Conservation (phyloP, 2,329 filamentous ascomycete species). For the Orbilia quercus region DNA sequence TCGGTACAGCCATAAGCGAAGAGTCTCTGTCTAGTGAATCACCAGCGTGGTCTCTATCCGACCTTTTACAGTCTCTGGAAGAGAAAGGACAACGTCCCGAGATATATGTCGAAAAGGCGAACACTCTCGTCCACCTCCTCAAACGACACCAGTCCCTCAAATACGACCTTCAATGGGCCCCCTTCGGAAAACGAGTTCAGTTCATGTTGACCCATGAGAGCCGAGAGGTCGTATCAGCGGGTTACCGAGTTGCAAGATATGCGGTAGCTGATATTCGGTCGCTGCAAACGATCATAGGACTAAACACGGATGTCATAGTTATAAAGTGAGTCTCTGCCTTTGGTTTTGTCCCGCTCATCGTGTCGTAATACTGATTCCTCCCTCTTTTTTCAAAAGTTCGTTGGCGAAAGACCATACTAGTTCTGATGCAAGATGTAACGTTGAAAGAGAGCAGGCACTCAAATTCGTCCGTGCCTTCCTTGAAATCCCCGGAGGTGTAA, state of each 20-base stretch:
- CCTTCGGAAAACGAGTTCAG: constrained; percentile 93
- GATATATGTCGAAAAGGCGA: constrained; percentile 93
- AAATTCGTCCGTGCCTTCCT: constrained; percentile 96
- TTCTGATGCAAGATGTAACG: constrained; percentile 78
- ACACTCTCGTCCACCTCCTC: constrained; percentile 94
- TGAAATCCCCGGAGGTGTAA: constrained; percentile 91
- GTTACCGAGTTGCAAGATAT: constrained; percentile 92
- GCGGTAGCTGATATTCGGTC: constrained; percentile 92
- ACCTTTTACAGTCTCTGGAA: constrained; percentile 90
- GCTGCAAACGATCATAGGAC: constrained; percentile 82
- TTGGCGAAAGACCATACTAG: constrained; percentile 55
- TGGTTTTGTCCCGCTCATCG: neutral
- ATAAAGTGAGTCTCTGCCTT: constrained; percentile 69
- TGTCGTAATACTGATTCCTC: neutral
- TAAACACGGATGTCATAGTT: constrained; percentile 93
- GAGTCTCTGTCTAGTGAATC: constrained; percentile 70
- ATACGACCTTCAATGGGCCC: constrained; percentile 94
- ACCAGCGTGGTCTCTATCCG: constrained; percentile 88
- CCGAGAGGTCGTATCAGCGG: constrained; percentile 92
- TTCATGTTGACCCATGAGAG: constrained; percentile 96
- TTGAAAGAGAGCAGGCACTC: constrained; percentile 94
- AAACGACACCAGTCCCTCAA: constrained; percentile 92
- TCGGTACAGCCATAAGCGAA: constrained; percentile 43
- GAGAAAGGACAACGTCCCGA: constrained; percentile 87
- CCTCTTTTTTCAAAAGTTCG: constrained; percentile 30